Conservation (phyloP, 2,329 filamentous ascomycete genomes). For the Ilyonectria robusta region DNA sequence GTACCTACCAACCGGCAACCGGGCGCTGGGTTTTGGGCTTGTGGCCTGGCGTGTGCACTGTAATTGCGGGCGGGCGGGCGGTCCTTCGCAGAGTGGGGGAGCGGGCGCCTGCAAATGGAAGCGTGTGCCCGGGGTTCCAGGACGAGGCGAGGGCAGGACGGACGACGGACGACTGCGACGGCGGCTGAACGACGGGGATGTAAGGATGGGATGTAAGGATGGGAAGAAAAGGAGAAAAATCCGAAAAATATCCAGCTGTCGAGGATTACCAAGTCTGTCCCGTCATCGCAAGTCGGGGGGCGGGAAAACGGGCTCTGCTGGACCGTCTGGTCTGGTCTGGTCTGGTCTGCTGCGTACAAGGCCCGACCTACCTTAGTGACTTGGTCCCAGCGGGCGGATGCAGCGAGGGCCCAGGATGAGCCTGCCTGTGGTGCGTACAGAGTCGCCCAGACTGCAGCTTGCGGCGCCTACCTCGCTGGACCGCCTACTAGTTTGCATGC, state of each 20-base stretch:
- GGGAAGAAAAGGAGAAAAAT: slow-evolving; percentile 13
- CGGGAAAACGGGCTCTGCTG: slow-evolving; percentile 25
- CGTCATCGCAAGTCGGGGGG: slow-evolving; percentile 25
- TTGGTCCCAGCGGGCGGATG: slow-evolving; percentile 38
- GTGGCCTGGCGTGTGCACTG: slow-evolving; percentile 4
- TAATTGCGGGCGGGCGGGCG: slow-evolving; percentile 27
- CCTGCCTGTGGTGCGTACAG: slow-evolving; percentile 30
- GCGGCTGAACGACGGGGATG: slow-evolving; percentile 10
- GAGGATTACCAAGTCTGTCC: slow-evolving; percentile 13
- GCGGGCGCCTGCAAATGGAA: slow-evolving; percentile 26
- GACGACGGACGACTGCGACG: slow-evolving; percentile 3
- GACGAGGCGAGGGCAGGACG: slow-evolving; percentile 17
- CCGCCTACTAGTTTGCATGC: neutral
- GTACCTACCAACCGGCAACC: neutral
- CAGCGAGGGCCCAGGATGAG: slow-evolving; percentile 41
- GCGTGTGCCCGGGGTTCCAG: slow-evolving; percentile 8
- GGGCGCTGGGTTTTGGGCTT: neutral
- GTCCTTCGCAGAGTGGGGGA: slow-evolving; percentile 21
- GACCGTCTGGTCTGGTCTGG: neutral
- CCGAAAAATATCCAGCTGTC: slow-evolving; percentile 5
- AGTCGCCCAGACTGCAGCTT: slow-evolving; percentile 32
- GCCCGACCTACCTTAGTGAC: slow-evolving; percentile 30
- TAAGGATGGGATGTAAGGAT: neutral
- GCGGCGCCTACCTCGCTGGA: slow-evolving; percentile 6
- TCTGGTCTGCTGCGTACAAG: slow-evolving; percentile 12